Percentiles rank a stretch among this genome's conserved stretches.
Evolutionary conservation across 2,329 filamentous ascomycete species (phyloP).

Genomic region (Graphilbum ipis-grandicollis): DNA sequence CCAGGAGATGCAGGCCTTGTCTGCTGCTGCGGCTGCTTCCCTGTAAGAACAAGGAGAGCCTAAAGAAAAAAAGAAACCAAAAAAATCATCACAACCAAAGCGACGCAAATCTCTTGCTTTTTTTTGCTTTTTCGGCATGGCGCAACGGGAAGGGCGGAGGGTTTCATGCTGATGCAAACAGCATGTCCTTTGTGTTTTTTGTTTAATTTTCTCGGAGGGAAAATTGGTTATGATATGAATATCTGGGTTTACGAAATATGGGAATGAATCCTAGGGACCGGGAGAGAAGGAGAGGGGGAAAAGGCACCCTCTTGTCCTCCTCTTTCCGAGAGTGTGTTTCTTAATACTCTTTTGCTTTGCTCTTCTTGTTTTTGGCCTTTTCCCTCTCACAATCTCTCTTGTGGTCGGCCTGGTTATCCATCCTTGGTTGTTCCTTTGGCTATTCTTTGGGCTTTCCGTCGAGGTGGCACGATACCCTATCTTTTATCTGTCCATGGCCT

Average conservation of each 20-base stretch:
- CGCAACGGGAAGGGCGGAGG: no score
- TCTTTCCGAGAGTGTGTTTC: no score
- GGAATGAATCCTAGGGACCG: conserved; percentile 1
- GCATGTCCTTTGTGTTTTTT: not conserved
- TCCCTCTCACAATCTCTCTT: not conserved
- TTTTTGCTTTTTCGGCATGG: not conserved
- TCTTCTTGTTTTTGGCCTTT: not conserved
- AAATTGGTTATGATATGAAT: not conserved
- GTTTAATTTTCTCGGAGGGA: not conserved
- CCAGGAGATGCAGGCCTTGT: conserved; percentile 27
- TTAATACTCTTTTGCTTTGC: no score
- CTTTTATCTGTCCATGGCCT: not conserved
- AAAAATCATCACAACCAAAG: conserved; percentile 1
- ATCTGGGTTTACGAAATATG: conserved; percentile 2
- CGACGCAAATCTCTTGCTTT: no score
- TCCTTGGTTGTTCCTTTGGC: not conserved
- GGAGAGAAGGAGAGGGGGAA: no score
- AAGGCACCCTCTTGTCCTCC: no score
- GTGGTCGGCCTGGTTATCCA: not conserved
- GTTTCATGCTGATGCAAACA: no score
- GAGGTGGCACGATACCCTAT: conserved; percentile 6
- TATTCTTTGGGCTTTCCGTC: not conserved
- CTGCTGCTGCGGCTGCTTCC: not conserved
- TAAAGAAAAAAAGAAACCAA: not conserved
- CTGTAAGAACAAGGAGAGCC: not conserved